Base-by-base conservation (phyloP, 2,329 filamentous ascomycete genomes). In the Epichloe baconii region DNA sequence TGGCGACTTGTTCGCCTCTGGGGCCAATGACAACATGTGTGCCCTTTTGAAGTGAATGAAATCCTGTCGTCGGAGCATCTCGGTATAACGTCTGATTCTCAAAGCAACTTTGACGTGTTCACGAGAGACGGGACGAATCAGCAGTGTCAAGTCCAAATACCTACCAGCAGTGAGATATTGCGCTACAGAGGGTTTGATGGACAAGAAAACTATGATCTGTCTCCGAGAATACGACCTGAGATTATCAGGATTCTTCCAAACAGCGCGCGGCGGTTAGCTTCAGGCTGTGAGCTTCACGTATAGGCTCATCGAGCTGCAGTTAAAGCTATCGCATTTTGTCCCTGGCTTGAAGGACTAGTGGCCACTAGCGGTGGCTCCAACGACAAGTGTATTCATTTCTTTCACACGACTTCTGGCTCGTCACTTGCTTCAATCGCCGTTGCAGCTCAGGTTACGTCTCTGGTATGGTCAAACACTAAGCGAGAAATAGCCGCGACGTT, bases 301-400 rank as follows among this genome's bases (percentile, higher is more conserved):
- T 93, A 88, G 79, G 66, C 74, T 11, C 88, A 98, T 64, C 80
- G 80, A 26, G 91, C 91, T 0, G 93, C 93, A 2, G 86, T 97
- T 57, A 98, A 98, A 67, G 93, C 93, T 35, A 93, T 97, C 58
- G 89, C 93, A 2, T 97, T 97, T 67, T 95, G 91, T 56, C 91
- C 93, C 0, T 98, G 90, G 91, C 86, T 91, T 52, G 80, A 86
- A 23, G 86, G 85, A 3, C 76, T 98, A 4, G 69, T 98, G 40
- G 93, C 93, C 14, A 94, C 91, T 1, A 89, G 93, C 3, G 91
- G 93, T 40, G 93, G 93, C 23, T 91, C 87, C 44, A 95, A 94
- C 61, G 91, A 98, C 69, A 88, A 88, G 59, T 88, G 88, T 65
- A 95, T 98, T 52, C 90, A 95, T 68, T 98, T 98, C 71, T 96